Conservation (phyloP, 805 yeast genomes). For the Cyberlindnera americana region DNA sequence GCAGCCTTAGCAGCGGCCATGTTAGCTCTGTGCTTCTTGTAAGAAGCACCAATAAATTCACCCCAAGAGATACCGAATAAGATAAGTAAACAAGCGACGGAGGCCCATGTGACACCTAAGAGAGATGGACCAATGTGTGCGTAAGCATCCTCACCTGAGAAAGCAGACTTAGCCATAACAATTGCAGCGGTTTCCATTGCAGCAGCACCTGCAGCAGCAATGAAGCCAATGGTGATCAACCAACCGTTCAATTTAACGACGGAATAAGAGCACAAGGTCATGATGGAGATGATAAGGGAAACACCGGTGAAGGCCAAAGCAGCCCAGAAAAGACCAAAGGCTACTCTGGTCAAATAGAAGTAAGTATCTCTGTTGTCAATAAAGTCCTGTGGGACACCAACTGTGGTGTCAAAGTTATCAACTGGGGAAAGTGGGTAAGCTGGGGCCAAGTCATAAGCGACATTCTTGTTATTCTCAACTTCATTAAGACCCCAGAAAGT, state of each 20-base stretch:
- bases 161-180: constrained; percentile 73
- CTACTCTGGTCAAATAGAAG: constrained; percentile 63
- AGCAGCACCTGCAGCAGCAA: constrained; percentile 60
- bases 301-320: constrained; percentile 62
- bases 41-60: constrained; percentile 45
- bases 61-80: constrained; percentile 52
- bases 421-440: constrained; percentile 72
- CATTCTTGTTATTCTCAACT: constrained; percentile 31
- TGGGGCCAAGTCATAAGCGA: constrained; percentile 47
- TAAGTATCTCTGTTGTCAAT: constrained; percentile 50
- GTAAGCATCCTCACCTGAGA: constrained; percentile 42
- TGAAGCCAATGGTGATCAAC: constrained; percentile 46
- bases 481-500: constrained; percentile 79
- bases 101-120: constrained; percentile 69
- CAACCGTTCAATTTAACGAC: constrained; percentile 53
- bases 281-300: constrained; percentile 50
- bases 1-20: constrained; percentile 31
- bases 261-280: constrained; percentile 53
- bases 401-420: constrained; percentile 61
- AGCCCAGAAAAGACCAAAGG: constrained; percentile 59
- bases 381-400: constrained; percentile 51
- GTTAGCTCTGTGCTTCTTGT: constrained; percentile 45
- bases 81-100: constrained; percentile 49
- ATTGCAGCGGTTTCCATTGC: constrained; percentile 70
- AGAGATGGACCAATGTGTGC: constrained; percentile 54